Base-by-base conservation (phyloP, 306 rosid species). In the Oxytropis ochrocephala region DNA sequence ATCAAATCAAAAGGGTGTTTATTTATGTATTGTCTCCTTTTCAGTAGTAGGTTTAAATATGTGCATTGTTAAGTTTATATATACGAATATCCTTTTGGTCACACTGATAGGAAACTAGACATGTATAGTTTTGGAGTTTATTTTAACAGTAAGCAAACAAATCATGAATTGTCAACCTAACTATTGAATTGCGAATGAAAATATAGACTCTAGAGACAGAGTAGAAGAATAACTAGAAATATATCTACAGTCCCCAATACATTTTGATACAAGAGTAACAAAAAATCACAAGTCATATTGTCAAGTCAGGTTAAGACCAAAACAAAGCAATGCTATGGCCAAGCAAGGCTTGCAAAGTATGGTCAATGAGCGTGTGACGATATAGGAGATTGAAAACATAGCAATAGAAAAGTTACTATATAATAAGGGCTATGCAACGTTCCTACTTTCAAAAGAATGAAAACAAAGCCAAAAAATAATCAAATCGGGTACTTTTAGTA, bases 1-100 rank as follows among this genome's bases (percentile, higher is more conserved):
- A 58, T 58, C 72, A 50, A 81, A 69, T 44, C 51, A 52, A 70
- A 70, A 44, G 64, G 55, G 47, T 51, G 56, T 64, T 35, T 35
- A 33, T 18, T 42, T 56, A 35, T 50, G 29, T 16, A 30, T 39
- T 43, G 39, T 12, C 49, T 74, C 57, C 41, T 48, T 52, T 48
- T 10, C 27, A 67, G 13, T 43, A 11, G 18, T 46, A 70, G 63
- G 47, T 70, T 43, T 17, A 4, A 11, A 11, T 33, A 18, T 21
- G 27, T 56, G 64, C 46, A 35, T 30, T 11, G 11, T 53, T 29
- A 59, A 35, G n/a, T 62, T 21, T 27, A 55, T 46, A 36, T 59
- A 48, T 29, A n/a, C 14, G 33, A 62, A 48, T 4, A 11, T 4
- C 10, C 43, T 21, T 52, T 14, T 5, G 18, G 33, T 35, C 33